Evolutionary conservation across 1,139 yeast species (phyloP).

Genomic region (Saccharomyces hybrid): DNA sequence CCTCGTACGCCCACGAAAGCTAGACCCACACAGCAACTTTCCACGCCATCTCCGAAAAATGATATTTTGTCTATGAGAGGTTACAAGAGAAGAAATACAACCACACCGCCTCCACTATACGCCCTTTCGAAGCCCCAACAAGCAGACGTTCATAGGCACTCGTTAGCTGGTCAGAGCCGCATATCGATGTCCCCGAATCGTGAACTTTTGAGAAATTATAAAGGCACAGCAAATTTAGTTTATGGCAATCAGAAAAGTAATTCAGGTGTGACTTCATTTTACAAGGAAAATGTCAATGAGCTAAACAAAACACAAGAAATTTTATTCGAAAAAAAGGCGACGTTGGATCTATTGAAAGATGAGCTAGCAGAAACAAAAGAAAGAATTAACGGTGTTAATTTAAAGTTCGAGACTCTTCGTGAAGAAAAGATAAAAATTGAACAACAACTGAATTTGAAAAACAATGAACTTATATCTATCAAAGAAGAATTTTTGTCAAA

Average conservation of each 20-base stretch:
- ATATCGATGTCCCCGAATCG: neutral
- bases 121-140: slow-evolving; percentile 3
- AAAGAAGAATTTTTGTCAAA: slow-evolving; percentile 31
- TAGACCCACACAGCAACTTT: neutral
- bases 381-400: slow-evolving; percentile 20
- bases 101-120: slow-evolving; percentile 4
- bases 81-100: slow-evolving; percentile 10
- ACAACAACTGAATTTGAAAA: slow-evolving; percentile 32
- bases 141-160: slow-evolving; percentile 1
- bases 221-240: neutral
- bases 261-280: slow-evolving; percentile 20
- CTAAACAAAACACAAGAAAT: slow-evolving; percentile 25
- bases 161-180: slow-evolving; percentile 1
- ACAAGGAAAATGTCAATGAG: slow-evolving; percentile 28
- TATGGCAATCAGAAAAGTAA: neutral
- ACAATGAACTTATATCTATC: slow-evolving; percentile 38
- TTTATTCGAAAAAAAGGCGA: slow-evolving; percentile 23
- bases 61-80: slow-evolving; percentile 3
- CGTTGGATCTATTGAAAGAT: slow-evolving; percentile 24
- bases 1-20: slow-evolving; percentile 2
- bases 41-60: slow-evolving; percentile 6
- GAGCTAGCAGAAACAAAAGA: slow-evolving; percentile 20
- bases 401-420: slow-evolving; percentile 22
- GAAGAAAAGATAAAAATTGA: slow-evolving; percentile 34
- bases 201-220: neutral